Base-by-base conservation (phyloP, 169 alveolate species). In the Cardiosporidium cionae region DNA sequence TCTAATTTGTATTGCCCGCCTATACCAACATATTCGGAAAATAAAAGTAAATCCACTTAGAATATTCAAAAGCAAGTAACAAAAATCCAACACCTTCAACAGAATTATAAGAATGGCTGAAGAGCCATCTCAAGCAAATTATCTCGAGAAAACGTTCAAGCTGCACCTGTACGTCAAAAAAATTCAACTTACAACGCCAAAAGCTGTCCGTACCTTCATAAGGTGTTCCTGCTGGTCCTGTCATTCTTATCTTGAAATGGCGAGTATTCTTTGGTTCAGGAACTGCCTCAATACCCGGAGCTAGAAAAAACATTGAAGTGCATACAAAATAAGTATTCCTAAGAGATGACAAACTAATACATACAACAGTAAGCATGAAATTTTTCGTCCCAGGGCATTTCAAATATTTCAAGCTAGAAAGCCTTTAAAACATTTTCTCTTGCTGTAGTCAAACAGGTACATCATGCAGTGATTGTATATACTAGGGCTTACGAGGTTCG, bases 141-240 rank as follows among this genome's bases (percentile, higher is more conserved):
- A n/a, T n/a, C 16, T 16, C 58, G 27, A 44, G n/a, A 44, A 44
- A 44, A 16, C n/a, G n/a, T n/a, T 16, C n/a, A 44, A 16, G 16
- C 58, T 44, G 16, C 58, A 44, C 16, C 58, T 31, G 69, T 16
- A 63, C 52, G 25, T 9, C 69, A 63, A 63, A 16, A 63, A 31
- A 63, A n/a, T 0, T 32, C 16, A 2, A 67, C 23, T 25, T n/a
- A 0, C 9, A 53, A 23, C 23, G 7, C 7, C 65, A 54, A 16
- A 25, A 4, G 7, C 28, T 70, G 29, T 5, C 3, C 76, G 81
- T 65, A 83, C 99, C 98, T 81, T 95, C 99, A 86, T 95, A 97
- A 52, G 99, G 98, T 3, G 99, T 94, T 34, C 97, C 95, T 9
- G 87, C 92, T 16, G 99, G 99, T 0, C 99, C 99, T 31, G 86